phyloP scores from a whole-genome alignment of 495 filamentous ascomycete species.

The Pseudomonodictys pantanalensis region DNA sequence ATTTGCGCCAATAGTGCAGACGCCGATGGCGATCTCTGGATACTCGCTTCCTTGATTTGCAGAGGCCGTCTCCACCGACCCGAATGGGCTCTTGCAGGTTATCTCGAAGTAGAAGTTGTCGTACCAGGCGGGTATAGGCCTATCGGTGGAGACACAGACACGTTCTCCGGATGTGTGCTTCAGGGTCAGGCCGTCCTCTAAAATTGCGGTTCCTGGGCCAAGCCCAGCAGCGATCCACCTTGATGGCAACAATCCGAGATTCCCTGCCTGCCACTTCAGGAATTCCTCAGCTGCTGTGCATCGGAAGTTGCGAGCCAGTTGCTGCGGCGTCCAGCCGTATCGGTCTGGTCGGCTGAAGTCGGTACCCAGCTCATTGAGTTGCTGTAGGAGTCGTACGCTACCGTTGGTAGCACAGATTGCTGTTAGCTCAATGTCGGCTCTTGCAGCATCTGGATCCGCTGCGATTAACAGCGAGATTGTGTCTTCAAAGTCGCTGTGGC shows the following conservation, averaged over 20 bases:
- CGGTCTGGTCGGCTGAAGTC: not conserved
- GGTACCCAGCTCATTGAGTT: not conserved
- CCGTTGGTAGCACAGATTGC: slow-evolving; percentile 1
- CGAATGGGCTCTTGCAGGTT: not conserved
- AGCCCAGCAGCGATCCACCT: not conserved
- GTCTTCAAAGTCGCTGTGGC: not conserved
- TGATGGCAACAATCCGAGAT: not conserved
- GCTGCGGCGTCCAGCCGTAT: not conserved
- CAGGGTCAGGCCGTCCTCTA: not conserved
- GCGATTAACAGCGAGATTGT: not conserved
- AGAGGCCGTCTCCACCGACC: not conserved
- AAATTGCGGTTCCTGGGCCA: not conserved
- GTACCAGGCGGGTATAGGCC: not conserved
- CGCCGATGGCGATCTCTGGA: not conserved
- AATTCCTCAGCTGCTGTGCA: not conserved
- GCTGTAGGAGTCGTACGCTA: not conserved
- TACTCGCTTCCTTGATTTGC: not conserved
- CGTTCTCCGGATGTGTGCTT: not conserved
- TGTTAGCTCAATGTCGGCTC: not conserved
- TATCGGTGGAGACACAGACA: not conserved
- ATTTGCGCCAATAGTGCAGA: not conserved
- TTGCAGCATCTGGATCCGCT: not conserved
- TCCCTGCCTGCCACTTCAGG: not conserved
- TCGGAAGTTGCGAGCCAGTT: not conserved
- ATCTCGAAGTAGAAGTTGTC: not conserved